Percentiles rank a stretch among this genome's conserved stretches.
phyloP scores from a whole-genome alignment of 306 rosid genomes.

The Hippophae rhamnoides region DNA sequence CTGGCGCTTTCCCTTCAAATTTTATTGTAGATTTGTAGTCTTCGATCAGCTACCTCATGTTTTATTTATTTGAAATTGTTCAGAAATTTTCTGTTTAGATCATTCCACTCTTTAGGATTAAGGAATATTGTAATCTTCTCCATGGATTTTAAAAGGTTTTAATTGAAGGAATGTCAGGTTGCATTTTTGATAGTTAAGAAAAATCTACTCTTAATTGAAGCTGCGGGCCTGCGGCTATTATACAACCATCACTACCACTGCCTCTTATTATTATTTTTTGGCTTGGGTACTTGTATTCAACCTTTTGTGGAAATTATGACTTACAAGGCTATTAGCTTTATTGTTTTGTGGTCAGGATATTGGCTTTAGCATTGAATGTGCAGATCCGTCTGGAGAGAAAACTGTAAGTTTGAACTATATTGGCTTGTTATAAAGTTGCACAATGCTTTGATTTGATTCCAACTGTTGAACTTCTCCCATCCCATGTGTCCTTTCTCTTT shows the following conservation, averaged over 20 bases:
- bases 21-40: background rate
- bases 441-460: background rate
- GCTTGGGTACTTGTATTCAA: background rate
- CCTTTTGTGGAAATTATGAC: background rate
- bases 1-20: background rate
- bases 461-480: background rate
- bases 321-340: constrained; percentile 5
- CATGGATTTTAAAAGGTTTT: no score
- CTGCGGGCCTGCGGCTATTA: no score
- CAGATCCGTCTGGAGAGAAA: constrained; percentile 63
- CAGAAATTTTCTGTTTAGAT: no score
- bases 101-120: no score
- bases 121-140: no score
- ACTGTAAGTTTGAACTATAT: constrained; percentile 43
- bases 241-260: no score
- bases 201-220: no score
- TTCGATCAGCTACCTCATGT: no score
- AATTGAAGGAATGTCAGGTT: no score
- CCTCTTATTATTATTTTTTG: no score
- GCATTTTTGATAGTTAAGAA: no score
- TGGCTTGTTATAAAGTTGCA: background rate
- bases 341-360: constrained; percentile 56
- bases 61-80: no score
- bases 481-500: constrained; percentile 12
- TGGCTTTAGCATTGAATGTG: constrained; percentile 81